Conservation (phyloP, 1,284 basidiomycete species). For the Trichosporon sp. region DNA sequence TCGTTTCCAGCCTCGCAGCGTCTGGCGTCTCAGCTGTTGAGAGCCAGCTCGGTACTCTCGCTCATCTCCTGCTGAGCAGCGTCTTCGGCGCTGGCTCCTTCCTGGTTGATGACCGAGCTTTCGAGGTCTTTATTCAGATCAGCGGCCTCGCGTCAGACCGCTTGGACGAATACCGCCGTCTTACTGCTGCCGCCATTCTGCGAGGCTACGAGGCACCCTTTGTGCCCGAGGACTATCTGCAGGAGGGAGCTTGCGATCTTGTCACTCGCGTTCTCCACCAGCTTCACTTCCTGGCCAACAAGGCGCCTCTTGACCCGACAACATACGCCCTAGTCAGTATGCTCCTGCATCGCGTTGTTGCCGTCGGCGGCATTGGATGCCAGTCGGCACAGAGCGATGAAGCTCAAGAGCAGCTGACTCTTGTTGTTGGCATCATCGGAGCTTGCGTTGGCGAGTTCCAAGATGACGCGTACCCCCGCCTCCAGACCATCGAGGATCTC, state of each 20-base stretch:
- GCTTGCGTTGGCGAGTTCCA: constrained; percentile 76
- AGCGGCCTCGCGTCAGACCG: constrained; percentile 55
- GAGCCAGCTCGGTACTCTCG: constrained; percentile 56
- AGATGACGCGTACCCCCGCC: constrained; percentile 68
- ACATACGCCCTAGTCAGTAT: constrained; percentile 80
- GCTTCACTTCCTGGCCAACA: constrained; percentile 73
- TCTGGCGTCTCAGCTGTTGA: constrained; percentile 59
- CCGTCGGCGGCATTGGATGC: constrained; percentile 61
- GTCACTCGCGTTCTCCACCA: constrained; percentile 82
- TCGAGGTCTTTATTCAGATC: constrained; percentile 63
- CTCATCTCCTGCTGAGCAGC: constrained; percentile 60
- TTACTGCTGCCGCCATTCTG: constrained; percentile 74
- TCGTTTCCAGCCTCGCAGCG: constrained; percentile 60
- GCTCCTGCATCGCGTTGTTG: constrained; percentile 66
- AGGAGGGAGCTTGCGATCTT: constrained; percentile 60
- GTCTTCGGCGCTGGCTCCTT: constrained; percentile 58
- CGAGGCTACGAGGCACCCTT: constrained; percentile 61
- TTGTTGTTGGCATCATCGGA: constrained; percentile 76
- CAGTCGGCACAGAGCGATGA: constrained; percentile 61
- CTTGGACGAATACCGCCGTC: constrained; percentile 61
- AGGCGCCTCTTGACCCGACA: constrained; percentile 72
- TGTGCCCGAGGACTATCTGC: constrained; percentile 66
- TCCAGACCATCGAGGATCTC: constrained; percentile 64
- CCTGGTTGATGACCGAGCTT: constrained; percentile 60
- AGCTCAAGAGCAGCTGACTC: constrained; percentile 77